Base-by-base conservation (phyloP, 2,329 filamentous ascomycete species). In the Elsinoe australis region DNA sequence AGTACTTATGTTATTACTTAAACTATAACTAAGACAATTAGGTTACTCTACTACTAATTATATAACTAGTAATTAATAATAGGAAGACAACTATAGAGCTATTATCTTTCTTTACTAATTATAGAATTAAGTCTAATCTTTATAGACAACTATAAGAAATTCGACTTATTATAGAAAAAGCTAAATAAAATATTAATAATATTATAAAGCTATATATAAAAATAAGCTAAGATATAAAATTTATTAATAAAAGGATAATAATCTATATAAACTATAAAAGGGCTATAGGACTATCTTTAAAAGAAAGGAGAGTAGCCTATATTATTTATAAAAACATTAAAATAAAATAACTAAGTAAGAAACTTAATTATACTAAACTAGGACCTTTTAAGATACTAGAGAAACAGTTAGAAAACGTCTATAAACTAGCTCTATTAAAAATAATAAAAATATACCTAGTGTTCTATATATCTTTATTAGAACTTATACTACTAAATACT, bases 391-490 rank as follows among this genome's bases (percentile, higher is more conserved):
- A 28, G 3, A 41, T 53, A 12, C 15, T 36, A 47, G 26, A 49
- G 28, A 29, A 26, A 28, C 26, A 52, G 12, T 22, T 35, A 21
- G 12, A 19, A 12, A 52, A 53, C 32, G 32, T 47, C 28, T 53
- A 53, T 36, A 31, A 35, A 28, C 29, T 54, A 44, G 31, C 14
- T 0, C 33, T 54, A 17, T 49, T 44, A 28, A 18, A 33, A 1
- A 42, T 17, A 14, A 51, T 53, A 22, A 29, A 19, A n/a, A 46
- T 54, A 3, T 45, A 54, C 34, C 32, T 51, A 15, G 28, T 54
- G 7, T 54, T 54, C 18, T 50, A 54, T 38, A 42, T 54, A 8
- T 51, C 14, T 5, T 33, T 53, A 5, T 29, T 54, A 24, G 28
- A 51, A 35, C 45, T 31, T 4, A 28, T 24, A 46, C 41, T 33